Base-by-base conservation (phyloP, 352 stramenopile genomes). In the Phytophthora citricola region DNA sequence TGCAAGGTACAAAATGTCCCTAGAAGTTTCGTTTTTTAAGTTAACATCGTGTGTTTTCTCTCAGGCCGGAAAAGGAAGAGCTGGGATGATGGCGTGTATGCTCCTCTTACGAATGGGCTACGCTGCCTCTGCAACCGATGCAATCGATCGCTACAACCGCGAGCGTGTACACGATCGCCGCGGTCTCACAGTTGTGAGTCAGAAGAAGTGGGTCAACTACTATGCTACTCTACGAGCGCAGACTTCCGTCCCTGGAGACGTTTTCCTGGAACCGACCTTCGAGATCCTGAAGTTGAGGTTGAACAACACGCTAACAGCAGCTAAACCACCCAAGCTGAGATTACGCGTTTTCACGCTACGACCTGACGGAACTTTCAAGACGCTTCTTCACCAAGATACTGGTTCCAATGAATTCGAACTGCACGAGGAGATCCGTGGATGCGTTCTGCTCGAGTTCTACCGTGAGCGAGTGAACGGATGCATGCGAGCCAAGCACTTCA, bases 81-180 rank as follows among this genome's bases (percentile, higher is more conserved):
- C 82, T 20, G 85, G 85, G 1, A 93, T 93, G 85, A 93, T 93
- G 85, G 76, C 81, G 14, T 93, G 85, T 51, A 87, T 89, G 63
- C 62, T 93, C n/a, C 62, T 93, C 11, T 36, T 91, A 5, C 81
- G 80, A 29, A 91, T 93, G 85, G 58, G 75, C 9, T 91, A 76
- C 39, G 68, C 63, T 0, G 50, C 69, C 22, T 78, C 80, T 1
- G 81, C 84, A 0, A 61, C 39, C 2, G 71, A 75, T 1, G 84
- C 84, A 1, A 90, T 92, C 44, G 78, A 88, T 47, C 75, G 64
- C 12, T 92, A 92, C 70, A 92, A 92, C 48, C 76, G 77, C 32
- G 70, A 85, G 39, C 80, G 84, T 47, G 82, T 92, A 9, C 52
- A 60, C 32, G 84, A 92, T 58, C 63, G 70, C 5, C 73, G 79